A percentile compares a stretch with the other conserved stretches of the same genome.
phyloP scores from a whole-genome alignment of 1,139 yeast species.

The Protomyces inouyei region DNA sequence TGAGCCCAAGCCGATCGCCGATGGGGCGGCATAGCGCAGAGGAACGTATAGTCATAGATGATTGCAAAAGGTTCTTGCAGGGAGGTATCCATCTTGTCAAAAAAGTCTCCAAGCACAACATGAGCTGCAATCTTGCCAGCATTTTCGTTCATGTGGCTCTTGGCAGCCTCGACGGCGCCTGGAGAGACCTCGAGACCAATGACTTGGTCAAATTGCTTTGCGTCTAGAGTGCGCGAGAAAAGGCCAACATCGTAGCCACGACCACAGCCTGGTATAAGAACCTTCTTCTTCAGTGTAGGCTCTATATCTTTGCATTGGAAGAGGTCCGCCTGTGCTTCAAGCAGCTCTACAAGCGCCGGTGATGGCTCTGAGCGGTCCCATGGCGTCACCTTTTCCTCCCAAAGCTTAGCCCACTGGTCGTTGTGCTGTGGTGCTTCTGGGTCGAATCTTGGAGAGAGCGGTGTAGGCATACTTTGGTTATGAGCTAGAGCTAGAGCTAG shows the following conservation, averaged over 20 bases:
- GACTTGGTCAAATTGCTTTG: neutral
- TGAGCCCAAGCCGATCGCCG: neutral
- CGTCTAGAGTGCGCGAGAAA: neutral
- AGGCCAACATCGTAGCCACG: slow-evolving; percentile 12
- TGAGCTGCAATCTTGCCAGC: neutral
- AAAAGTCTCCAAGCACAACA: neutral
- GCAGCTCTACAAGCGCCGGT: neutral
- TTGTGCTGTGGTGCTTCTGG: neutral
- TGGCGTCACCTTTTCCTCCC: neutral
- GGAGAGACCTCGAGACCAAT: slow-evolving; percentile 5
- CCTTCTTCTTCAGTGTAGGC: neutral
- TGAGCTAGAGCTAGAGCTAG: too few relatives aligned
- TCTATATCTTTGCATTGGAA: neutral
- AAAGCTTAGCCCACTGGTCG: neutral
- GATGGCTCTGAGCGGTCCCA: neutral
- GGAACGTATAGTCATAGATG: slow-evolving; percentile 8
- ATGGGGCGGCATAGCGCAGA: slow-evolving; percentile 5
- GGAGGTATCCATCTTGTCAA: neutral
- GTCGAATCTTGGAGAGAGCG: neutral
- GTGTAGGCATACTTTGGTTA: neutral
- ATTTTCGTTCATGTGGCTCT: neutral
- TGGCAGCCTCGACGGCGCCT: neutral
- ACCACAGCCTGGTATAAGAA: slow-evolving; percentile 11
- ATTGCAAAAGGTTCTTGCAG: neutral
- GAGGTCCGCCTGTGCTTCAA: neutral